These are phyloP conservation scores for Trichoderma reesei DNA, from an alignment of 495 filamentous ascomycete species.

Conservation along the genomic window DNA sequence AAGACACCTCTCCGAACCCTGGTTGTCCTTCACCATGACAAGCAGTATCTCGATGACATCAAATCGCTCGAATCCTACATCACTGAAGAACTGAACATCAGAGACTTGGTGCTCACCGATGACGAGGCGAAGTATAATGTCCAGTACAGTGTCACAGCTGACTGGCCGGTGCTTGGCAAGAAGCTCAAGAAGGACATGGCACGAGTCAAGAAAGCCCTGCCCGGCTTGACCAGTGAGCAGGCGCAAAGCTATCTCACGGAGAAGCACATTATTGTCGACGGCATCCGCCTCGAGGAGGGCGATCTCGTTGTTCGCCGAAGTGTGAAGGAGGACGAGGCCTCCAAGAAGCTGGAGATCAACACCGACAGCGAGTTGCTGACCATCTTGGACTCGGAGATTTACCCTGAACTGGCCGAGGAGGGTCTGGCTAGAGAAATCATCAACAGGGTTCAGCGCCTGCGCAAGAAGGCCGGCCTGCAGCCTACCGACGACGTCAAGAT, in stretches of 20 bases:
- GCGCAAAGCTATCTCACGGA: slow-evolving; percentile 61
- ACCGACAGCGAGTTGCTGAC: slow-evolving; percentile 75
- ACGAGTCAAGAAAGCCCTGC: slow-evolving; percentile 84
- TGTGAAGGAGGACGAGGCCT: slow-evolving; percentile 56
- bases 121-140: slow-evolving; percentile 89
- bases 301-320: slow-evolving; percentile 80
- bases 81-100: slow-evolving; percentile 81
- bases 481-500: slow-evolving; percentile 81
- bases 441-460: slow-evolving; percentile 69
- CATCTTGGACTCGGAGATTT: slow-evolving; percentile 64
- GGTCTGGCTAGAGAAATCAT: slow-evolving; percentile 74
- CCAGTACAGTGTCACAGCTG: slow-evolving; percentile 76
- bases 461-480: slow-evolving; percentile 72
- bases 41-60: slow-evolving; percentile 76
- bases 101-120: slow-evolving; percentile 70
- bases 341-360: slow-evolving; percentile 70
- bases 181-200: slow-evolving; percentile 90
- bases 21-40: slow-evolving; percentile 78
- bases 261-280: slow-evolving; percentile 68
- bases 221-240: slow-evolving; percentile 64
- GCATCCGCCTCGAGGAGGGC: slow-evolving; percentile 67
- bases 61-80: slow-evolving; percentile 77
- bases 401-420: slow-evolving; percentile 65
- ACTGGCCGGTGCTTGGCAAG: slow-evolving; percentile 92
- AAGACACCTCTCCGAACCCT: slow-evolving; percentile 88